These are phyloP conservation scores for Sporothrix dimorphospora DNA, from an alignment of 2,329 filamentous ascomycete species.

Conservation along the genomic window DNA sequence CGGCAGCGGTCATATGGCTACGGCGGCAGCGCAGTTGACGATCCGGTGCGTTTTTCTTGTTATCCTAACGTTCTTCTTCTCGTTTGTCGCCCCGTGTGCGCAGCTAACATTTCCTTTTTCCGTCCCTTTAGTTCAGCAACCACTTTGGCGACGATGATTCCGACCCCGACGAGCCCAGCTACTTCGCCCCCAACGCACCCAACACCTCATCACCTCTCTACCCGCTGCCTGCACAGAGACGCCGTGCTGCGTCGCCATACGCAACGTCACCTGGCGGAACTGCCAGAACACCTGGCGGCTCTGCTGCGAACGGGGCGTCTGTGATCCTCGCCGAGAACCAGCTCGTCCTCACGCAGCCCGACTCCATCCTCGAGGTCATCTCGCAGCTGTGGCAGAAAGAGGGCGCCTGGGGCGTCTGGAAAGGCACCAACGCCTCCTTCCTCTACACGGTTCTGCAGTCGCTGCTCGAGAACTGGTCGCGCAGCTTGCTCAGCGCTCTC, in stretches of 20 bases:
- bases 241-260: conserved; percentile 10
- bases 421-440: conserved; percentile 89
- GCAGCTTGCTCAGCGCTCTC: conserved; percentile 86
- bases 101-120: background rate
- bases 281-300: background rate
- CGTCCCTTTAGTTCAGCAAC: background rate
- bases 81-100: background rate
- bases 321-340: conserved; percentile 54
- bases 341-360: conserved; percentile 71
- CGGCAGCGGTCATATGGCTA: background rate
- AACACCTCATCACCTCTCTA: conserved; percentile 57
- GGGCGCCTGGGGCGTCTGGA: conserved; percentile 91
- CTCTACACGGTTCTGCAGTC: conserved; percentile 85
- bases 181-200: conserved; percentile 72
- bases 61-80: too few relatives aligned
- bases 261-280: background rate
- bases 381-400: conserved; percentile 88
- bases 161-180: conserved; percentile 77
- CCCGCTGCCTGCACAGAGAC: conserved; percentile 42
- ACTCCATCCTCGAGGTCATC: conserved; percentile 84
- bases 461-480: conserved; percentile 87
- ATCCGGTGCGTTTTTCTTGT: background rate
- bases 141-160: conserved; percentile 63
- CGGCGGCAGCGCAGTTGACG: background rate
- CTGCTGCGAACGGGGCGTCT: background rate